Base-by-base conservation (phyloP, 305 asterid species). In the Monarda citriodora region DNA sequence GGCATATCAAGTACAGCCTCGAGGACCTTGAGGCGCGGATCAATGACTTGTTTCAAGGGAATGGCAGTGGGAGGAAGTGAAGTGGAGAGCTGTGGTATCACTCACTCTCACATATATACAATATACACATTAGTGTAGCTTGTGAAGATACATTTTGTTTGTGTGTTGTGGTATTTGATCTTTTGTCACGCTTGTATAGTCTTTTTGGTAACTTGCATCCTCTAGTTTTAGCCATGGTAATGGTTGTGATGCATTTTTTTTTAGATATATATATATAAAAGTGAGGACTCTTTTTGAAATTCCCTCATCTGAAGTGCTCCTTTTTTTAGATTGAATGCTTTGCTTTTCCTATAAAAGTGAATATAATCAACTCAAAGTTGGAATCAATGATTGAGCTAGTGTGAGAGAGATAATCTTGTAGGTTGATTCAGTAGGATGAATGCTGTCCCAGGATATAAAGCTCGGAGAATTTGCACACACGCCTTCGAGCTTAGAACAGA, bases 1-100 rank as follows among this genome's bases (percentile, higher is more conserved):
- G 82, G 71, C 72, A 87, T 56, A 44, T 85, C 12, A 79, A 77
- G 81, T 85, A 78, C 42, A 78, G 76, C n/a, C 75, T 66, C 48
- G 97, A 89, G 63, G 97, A 89, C 15, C 40, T 89, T 9, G 92
- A 83, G 72, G 79, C 83, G 44, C 77, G 78, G 59, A 74, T 93
- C 38, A 70, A 58, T 1, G 84, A 61, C 55, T 59, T 89, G 79
- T 89, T 85, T 67, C 66, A 69, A 15, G 94, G 89, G 58, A 69
- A 51, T 26, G 74, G 70, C 23, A 41, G 69, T 67, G 77, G 88
- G 41, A 76, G 74, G 76, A 83, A 74, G 79, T 82, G 63, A 45
- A 53, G 68, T 31, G 29, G 25, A 56, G 7, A 52, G 46, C 49
- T 29, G 41, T 32, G 59, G 58, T 64, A 71, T 62, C 61, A 20